Evolutionary conservation across 75 land plant species (phyloP), one percentile per base, ranked within the genome.

Genomic region (Selaginella tamariscina): DNA sequence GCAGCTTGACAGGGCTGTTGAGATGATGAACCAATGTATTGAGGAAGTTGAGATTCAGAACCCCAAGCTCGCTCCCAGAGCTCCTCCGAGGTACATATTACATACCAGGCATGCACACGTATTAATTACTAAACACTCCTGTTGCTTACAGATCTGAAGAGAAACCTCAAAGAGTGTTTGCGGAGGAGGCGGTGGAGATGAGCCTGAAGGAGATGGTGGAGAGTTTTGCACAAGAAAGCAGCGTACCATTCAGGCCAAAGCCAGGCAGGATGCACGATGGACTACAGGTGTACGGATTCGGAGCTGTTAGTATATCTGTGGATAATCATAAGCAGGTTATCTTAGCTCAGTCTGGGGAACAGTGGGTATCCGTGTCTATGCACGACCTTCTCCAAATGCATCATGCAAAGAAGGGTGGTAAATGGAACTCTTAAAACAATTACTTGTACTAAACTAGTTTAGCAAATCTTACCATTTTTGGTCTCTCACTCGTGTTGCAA

Each of bases 1-100:
- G 66, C 84, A 82, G 65, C 79, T 95, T n/a, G 85, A 75, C 60
- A 11, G 30, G 21, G 99, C 88, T 9, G 77, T 95, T 33, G 89
- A 87, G 21, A 85, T 95, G 92, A 95, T 95, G 87, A 77, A 80
- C 68, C 91, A 89, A 64, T 91, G 91, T 57, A 82, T 83, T 29
- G 88, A 87, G 55, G 89, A 82, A 8, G 60, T 83, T 76, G 97
- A 87, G 67, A 77, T 81, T 18, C 82, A 80, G 65, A 83, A 68
- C 78, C 72, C 49, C 69, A 76, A 54, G 79, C 78, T n/a, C n/a
- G n/a, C n/a, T n/a, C n/a, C n/a, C n/a, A n/a, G n/a, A n/a, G n/a
- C n/a, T n/a, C n/a, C n/a, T n/a, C n/a, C n/a, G n/a, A n/a, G n/a
- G 64, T 64, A 32, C 73, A 74, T 56, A 76, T 82, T 66, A 80